Evolutionary conservation across 2,329 filamentous ascomycete genomes (phyloP).

Genomic region (Claviceps monticola): DNA sequence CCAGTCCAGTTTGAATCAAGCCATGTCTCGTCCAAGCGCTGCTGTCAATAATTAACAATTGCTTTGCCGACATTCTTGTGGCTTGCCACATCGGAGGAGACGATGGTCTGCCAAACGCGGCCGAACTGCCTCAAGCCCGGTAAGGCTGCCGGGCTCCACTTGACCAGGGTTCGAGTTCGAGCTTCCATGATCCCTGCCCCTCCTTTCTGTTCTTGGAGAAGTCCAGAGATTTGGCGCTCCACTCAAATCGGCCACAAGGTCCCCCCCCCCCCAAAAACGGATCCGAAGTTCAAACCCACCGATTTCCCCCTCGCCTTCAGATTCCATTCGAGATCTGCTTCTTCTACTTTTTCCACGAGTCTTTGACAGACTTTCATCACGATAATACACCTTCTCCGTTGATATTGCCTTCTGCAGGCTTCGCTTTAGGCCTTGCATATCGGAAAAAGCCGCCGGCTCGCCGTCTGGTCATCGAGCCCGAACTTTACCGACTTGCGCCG

Average conservation of each 20-base stretch:
- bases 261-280: neutral
- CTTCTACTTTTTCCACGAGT: neutral
- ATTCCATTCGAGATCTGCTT: neutral
- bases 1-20: neutral
- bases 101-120: neutral
- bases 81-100: too few species aligned
- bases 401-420: neutral
- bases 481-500: neutral
- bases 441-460: neutral
- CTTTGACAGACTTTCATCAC: neutral
- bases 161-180: neutral
- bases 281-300: neutral
- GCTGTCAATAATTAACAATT: too few species aligned
- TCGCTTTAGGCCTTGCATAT: neutral
- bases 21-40: neutral
- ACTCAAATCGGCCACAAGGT: slow-evolving; percentile 4
- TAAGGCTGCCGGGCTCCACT: neutral
- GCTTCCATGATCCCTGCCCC: neutral
- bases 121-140: neutral
- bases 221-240: slow-evolving; percentile 1
- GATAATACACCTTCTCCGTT: neutral
- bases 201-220: neutral
- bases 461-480: neutral
- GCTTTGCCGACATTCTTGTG: neutral
- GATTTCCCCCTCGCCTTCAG: neutral